Evolutionary conservation across 345 rosid genomes (phyloP).

Genomic region (Atalantia buxifolia): DNA sequence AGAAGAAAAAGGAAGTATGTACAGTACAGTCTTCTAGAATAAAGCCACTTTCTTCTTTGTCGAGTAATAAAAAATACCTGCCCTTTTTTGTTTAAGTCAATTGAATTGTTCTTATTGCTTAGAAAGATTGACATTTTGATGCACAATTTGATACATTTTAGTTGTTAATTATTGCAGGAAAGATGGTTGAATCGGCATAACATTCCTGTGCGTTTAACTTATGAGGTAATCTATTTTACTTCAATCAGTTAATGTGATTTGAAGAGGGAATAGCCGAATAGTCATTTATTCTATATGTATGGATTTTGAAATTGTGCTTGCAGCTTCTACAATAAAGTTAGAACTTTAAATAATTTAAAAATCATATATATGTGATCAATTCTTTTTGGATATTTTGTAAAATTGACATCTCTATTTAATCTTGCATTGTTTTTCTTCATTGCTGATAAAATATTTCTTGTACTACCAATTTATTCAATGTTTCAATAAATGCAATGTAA

Average conservation of each 20-base stretch:
- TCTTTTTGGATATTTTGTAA: background rate
- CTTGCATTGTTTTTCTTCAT: background rate
- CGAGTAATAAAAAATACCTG: background rate
- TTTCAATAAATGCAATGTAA: background rate
- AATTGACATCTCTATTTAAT: background rate
- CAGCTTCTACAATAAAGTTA: background rate
- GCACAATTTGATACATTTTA: background rate
- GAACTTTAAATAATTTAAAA: background rate
- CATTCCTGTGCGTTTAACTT: background rate
- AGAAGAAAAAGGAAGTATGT: constrained; percentile 86
- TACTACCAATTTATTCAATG: background rate
- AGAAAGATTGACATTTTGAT: constrained; percentile 11
- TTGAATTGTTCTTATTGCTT: background rate
- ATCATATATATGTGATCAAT: background rate
- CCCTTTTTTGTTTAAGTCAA: background rate
- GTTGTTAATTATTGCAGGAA: constrained; percentile 37
- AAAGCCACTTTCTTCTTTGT: background rate
- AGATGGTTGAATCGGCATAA: constrained; percentile 27
- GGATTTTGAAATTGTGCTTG: background rate
- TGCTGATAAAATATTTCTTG: background rate
- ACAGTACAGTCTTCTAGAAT: background rate
- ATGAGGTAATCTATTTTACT: constrained; percentile 20
- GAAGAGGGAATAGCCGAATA: background rate
- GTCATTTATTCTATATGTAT: background rate
- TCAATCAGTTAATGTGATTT: background rate